Base-by-base conservation (phyloP, 106 monocot genomes). In the Hemerocallis citrina region DNA sequence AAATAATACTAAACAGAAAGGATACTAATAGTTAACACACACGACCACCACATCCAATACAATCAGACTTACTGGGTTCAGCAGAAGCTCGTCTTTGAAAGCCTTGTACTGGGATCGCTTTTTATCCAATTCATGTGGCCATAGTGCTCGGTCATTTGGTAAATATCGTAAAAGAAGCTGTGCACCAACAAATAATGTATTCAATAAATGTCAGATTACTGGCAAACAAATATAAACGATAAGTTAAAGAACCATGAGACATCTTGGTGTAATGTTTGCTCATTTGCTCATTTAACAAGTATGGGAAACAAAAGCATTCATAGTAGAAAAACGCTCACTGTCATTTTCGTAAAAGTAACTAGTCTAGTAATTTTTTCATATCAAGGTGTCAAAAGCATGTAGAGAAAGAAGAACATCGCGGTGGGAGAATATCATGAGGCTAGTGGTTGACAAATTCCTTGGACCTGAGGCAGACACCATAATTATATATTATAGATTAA, bases 111-210 rank as follows among this genome's bases (percentile, higher is more conserved):
- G 95, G 61, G 76, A 79, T 27, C 90, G 73, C 71, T 84, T 96
- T 81, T 84, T 90, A 12, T 78, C 80, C 76, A 96, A 73, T 67
- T 96, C 95, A 65, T 81, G 72, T 42, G 58, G 43, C 95, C 95
- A 96, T 35, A 87, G 40, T 24, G 77, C 50, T 25, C 64, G 83
- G 64, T 96, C 95, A 67, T 61, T 72, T 61, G 95, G 95, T 65
- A 96, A 81, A 76, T 87, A 96, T 6, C 81, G 81, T 58, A 96
- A 70, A 17, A 90, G 84, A 77, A 96, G 65, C 96, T 98, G 84
- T 46, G 46, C 27, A 44, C 63, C 63, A 75, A n/a, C 61, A 72
- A 79, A 41, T 34, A 69, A 51, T n/a, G n/a, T n/a, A n/a, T n/a
- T n/a, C 13, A 63, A 67, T 72, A 24, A 20, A 3, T 59, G 33